Percentiles rank a stretch among this genome's conserved stretches.
Conservation (phyloP, 139 green algal species). For the Zygnema cylindricum region DNA sequence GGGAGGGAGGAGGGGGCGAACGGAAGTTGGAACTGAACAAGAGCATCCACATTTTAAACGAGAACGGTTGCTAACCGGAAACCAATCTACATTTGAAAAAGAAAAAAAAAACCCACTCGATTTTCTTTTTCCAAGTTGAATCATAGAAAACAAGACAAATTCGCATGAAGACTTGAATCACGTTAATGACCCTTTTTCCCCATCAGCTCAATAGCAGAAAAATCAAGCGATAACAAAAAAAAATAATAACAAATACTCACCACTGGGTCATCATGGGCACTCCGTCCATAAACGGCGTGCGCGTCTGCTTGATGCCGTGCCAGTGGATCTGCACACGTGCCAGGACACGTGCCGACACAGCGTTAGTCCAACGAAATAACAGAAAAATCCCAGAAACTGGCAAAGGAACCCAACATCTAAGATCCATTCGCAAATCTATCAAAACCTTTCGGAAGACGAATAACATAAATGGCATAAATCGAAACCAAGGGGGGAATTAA, state of each 20-base stretch:
- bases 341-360: neutral
- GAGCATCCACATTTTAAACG: neutral
- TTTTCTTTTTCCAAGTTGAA: neutral
- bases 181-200: neutral
- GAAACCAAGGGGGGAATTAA: too few species aligned
- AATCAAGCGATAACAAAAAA: too few species aligned
- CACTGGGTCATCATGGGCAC: neutral
- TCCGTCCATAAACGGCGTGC: conserved; percentile 9
- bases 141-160: too few species aligned
- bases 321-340: conserved; percentile 25
- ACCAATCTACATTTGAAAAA: neutral
- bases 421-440: too few species aligned
- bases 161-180: neutral
- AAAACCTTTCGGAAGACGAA: too few species aligned
- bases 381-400: too few species aligned
- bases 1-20: too few species aligned
- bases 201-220: too few species aligned
- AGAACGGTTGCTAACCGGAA: neutral
- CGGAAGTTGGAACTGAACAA: too few species aligned
- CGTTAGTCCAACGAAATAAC: too few species aligned
- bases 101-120: neutral
- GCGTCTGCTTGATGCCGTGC: conserved; percentile 26
- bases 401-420: too few species aligned
- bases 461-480: too few species aligned
- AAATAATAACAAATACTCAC: neutral